Evolutionary conservation across 495 filamentous ascomycete genomes (phyloP), one percentile per base, ranked within the genome.

Genomic region (Hypoxylon fuscum): DNA sequence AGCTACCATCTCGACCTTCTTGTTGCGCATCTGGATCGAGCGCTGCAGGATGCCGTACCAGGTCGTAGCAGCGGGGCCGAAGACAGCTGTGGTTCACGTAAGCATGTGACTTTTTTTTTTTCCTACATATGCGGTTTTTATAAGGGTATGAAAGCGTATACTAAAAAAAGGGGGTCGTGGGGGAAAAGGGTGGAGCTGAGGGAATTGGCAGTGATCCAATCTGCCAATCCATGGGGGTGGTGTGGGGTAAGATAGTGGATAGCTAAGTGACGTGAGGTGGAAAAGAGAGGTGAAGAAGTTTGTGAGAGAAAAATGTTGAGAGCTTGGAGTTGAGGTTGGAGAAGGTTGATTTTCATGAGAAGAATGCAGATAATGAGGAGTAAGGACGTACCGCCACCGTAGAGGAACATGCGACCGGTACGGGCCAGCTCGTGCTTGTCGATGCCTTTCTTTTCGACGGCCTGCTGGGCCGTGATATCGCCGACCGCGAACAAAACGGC

Each of bases 381-480:
- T 14, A 54, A 55, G 29, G 27, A 75, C 77, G 34, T 83, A 95
- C 90, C 84, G 64, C 95, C 95, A 66, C 95, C 95, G 68, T 98
- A 98, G 47, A 91, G 74, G 21, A 88, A 90, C 95, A 98, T 97
- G 52, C 95, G 88, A 1, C 85, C 88, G 1, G 94, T 97, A 29
- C 95, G 85, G 14, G 81, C 80, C 34, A 90, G 72, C 68, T 97
- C 89, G 68, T 98, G 95, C 59, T 92, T 90, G 42, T 88, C 76
- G 22, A 89, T 58, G 29, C 93, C 93, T 65, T 80, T 84, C 70
- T 85, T 87, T 76, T 98, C 95, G 48, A 98, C 90, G n/a, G 78
- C 81, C 75, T 98, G 95, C 69, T 98, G 95, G n/a, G 95, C 91
- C 50, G 97, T 84, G 49, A 88, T 80, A 76, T 98, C 95, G 59